phyloP scores from a whole-genome alignment of 2,329 filamentous ascomycete genomes.

The Aspergillus phoenicis region DNA sequence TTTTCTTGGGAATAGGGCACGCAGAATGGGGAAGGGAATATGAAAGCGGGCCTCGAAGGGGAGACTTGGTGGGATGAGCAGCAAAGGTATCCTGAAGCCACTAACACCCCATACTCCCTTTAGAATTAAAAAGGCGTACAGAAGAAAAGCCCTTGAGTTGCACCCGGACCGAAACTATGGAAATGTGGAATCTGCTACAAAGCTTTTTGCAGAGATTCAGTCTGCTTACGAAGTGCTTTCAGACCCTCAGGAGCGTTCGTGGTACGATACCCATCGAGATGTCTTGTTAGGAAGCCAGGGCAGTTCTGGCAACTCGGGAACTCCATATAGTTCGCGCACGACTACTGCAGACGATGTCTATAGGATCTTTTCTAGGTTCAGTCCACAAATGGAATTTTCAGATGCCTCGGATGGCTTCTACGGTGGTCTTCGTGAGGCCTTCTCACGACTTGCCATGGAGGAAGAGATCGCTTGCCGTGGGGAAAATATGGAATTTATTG shows the following conservation, averaged over 20 bases:
- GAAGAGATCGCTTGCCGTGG: constrained; percentile 75
- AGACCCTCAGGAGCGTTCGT: constrained; percentile 90
- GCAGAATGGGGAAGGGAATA: neutral
- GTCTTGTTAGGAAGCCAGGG: constrained; percentile 73
- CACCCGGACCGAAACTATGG: constrained; percentile 94
- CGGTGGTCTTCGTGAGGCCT: constrained; percentile 73
- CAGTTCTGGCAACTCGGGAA: constrained; percentile 51
- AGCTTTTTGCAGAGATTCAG: constrained; percentile 86
- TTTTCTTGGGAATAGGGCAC: neutral
- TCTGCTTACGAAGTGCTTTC: constrained; percentile 94
- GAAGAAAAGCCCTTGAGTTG: constrained; percentile 84
- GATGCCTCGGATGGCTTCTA: constrained; percentile 84
- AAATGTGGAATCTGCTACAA: constrained; percentile 80
- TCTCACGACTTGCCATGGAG: constrained; percentile 77
- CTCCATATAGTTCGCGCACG: constrained; percentile 70
- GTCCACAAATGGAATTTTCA: constrained; percentile 73
- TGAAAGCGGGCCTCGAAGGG: neutral
- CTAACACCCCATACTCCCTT: constrained; percentile 5
- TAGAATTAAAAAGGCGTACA: constrained; percentile 91
- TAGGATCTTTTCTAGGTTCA: constrained; percentile 77
- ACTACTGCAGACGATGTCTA: constrained; percentile 81
- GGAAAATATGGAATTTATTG: constrained; percentile 60
- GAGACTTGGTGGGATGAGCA: neutral
- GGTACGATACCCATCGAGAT: constrained; percentile 95
- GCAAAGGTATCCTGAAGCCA: neutral